Evolutionary conservation across 768 basidiomycete species (phyloP), one percentile per base, ranked within the genome.

Genomic region (Gyrodon lividus): DNA sequence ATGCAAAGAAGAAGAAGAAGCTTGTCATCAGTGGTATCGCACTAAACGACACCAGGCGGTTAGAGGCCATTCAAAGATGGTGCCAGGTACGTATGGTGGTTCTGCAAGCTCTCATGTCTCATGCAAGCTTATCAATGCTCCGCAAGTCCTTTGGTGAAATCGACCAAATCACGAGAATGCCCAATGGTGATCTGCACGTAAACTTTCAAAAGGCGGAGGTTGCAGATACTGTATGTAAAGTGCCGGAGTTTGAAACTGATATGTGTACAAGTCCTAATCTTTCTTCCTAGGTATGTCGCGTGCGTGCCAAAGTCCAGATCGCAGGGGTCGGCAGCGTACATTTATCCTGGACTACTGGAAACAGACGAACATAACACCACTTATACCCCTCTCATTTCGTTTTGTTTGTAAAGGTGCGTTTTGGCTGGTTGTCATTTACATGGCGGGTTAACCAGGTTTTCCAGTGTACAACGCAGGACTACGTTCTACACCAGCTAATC

Each of bases 181-280:
- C 84, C 44, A 89, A 88, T 56, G 86, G 85, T 39, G 88, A 91
- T 67, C 69, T 90, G n/a, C 83, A 88, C 59, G 76, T 91, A 43
- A 81, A 85, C 60, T 91, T 89, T 61, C 77, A 81, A 42, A 81
- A 79, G 47, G 76, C 84, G 44, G 88, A 90, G 51, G 88, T 91
- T 9, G 89, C 89, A 19, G 89, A 90, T 56, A 90, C 86, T 6
- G 89, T 89, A 63, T 23, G 84, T 74, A 45, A 10, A 2, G 8
- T 47, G 7, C 24, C 24, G 34, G 9, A 41, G 22, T 26, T 48
- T 40, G 24, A 5, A 12, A 1, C 14, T 2, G 20, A 17, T 10
- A 10, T 47, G 13, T 17, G 5, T 31, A 12, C 12, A 4, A 14
- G 34, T 34, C 58, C 58, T 59, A 50, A 62, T 20, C 14, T 24